Percentiles rank a stretch among this genome's conserved stretches.
These are phyloP conservation scores for Aurifilum marmelostoma DNA, from an alignment of 2,329 filamentous ascomycete genomes.

Conservation along the genomic window DNA sequence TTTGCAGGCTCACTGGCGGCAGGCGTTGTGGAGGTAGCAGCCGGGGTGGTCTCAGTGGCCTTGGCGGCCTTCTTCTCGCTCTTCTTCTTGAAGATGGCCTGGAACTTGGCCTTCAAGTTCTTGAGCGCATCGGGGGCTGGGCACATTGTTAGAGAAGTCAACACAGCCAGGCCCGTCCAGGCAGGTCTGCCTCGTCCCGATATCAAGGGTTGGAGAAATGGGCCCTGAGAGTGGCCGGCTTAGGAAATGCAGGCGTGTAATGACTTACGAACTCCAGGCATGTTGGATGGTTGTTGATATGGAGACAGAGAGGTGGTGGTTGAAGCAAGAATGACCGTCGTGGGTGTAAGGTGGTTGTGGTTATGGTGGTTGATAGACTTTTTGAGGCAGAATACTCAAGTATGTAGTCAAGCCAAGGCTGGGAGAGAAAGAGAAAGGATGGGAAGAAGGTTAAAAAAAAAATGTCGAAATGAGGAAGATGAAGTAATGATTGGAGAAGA, in stretches of 20 bases:
- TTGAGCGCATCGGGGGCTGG: constrained; percentile 55
- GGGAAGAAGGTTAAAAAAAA: too few species aligned
- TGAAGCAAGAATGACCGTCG: background rate
- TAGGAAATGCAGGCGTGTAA: constrained; percentile 6
- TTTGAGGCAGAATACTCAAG: background rate
- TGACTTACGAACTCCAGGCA: constrained; percentile 58
- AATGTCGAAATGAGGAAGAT: background rate
- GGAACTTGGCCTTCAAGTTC: constrained; percentile 61
- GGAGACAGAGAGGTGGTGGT: background rate
- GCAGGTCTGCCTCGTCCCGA: background rate
- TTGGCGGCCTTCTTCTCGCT: constrained; percentile 39
- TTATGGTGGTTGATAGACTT: background rate
- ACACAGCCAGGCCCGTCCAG: too few species aligned
- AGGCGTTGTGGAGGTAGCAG: constrained; percentile 32
- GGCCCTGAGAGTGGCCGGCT: background rate
- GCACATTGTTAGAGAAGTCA: background rate
- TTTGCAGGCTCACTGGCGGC: constrained; percentile 40
- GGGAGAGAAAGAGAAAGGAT: background rate
- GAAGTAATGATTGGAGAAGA: background rate
- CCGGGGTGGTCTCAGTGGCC: constrained; percentile 36
- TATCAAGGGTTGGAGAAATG: background rate
- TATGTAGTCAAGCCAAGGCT: background rate
- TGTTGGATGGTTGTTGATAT: constrained; percentile 38
- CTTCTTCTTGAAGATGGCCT: constrained; percentile 56
- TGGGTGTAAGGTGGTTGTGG: background rate